A percentile compares a stretch with the other conserved stretches of the same genome.
Evolutionary conservation across 805 yeast species (phyloP).

Genomic region (Wickerhamiella occidentalis): DNA sequence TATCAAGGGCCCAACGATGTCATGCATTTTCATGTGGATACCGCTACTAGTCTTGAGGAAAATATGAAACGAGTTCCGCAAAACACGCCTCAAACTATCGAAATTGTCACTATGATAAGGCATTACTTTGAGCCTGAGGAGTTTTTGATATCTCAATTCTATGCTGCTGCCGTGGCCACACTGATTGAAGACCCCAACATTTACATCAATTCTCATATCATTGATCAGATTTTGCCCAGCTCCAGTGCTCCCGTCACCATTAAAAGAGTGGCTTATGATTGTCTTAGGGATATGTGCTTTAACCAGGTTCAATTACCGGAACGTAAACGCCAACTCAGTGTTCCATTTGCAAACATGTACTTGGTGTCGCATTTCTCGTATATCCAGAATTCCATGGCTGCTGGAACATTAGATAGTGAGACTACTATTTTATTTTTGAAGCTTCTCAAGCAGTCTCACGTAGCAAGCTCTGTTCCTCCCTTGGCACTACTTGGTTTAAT

Average conservation of each 20-base stretch:
- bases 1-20: background rate
- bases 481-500: conserved; percentile 6
- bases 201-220: background rate
- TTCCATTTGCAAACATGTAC: background rate
- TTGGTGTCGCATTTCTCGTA: conserved; percentile 1
- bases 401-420: background rate
- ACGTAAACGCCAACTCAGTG: background rate
- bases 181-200: background rate
- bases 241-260: background rate
- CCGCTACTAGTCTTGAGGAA: background rate
- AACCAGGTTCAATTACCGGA: background rate
- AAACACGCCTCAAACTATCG: background rate
- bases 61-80: background rate
- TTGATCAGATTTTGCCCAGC: conserved; percentile 4
- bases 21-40: background rate
- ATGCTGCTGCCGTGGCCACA: conserved; percentile 2
- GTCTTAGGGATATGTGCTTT: conserved; percentile 5
- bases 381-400: background rate
- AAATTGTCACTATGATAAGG: conserved; percentile 3
- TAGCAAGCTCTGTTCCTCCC: background rate
- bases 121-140: background rate
- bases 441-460: conserved; percentile 4
- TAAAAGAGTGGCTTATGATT: conserved; percentile 1
- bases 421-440: background rate
- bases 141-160: background rate